These are phyloP conservation scores for Lepraria neglecta DNA, from an alignment of 495 filamentous ascomycete genomes.

Conservation along the genomic window DNA sequence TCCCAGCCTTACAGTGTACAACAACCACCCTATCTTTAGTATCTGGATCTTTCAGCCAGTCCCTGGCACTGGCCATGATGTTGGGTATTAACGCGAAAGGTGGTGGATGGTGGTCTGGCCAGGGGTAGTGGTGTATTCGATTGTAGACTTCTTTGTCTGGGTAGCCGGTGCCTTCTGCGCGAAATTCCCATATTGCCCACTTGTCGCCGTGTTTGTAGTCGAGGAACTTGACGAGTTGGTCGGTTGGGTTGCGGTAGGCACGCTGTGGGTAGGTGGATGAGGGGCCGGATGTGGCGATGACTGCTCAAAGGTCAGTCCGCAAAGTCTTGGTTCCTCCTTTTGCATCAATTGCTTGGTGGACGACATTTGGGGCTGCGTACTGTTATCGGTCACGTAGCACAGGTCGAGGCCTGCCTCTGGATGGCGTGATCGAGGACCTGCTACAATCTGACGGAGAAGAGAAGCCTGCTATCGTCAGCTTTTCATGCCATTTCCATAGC, in stretches of 20 bases:
- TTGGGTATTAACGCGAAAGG: conserved; percentile 81
- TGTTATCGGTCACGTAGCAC: conserved; percentile 86
- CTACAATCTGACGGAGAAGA: conserved; percentile 65
- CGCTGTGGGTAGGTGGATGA: conserved; percentile 79
- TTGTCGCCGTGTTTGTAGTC: conserved; percentile 71
- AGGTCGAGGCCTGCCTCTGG: conserved; percentile 84
- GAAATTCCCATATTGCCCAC: conserved; percentile 97
- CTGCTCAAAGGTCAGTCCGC: conserved; percentile 29
- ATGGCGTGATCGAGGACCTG: conserved; percentile 74
- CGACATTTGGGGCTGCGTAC: conserved; percentile 32
- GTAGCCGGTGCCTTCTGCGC: conserved; percentile 93
- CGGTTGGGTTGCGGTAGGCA: conserved; percentile 87
- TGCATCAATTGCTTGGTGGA: background rate
- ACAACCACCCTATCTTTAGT: conserved; percentile 65
- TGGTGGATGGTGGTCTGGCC: conserved; percentile 95
- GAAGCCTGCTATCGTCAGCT: conserved; percentile 43
- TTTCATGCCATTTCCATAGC: background rate
- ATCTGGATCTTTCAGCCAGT: conserved; percentile 65
- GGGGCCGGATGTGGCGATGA: conserved; percentile 77
- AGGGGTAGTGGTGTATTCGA: conserved; percentile 83
- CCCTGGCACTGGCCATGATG: conserved; percentile 84
- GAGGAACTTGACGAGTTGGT: conserved; percentile 76
- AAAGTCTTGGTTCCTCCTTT: background rate
- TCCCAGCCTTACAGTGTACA: conserved; percentile 96
- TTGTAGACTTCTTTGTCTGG: conserved; percentile 80